Evolutionary conservation across 305 asterid genomes (phyloP), one percentile per base, ranked within the genome.

Genomic region (Ilex paraguariensis): DNA sequence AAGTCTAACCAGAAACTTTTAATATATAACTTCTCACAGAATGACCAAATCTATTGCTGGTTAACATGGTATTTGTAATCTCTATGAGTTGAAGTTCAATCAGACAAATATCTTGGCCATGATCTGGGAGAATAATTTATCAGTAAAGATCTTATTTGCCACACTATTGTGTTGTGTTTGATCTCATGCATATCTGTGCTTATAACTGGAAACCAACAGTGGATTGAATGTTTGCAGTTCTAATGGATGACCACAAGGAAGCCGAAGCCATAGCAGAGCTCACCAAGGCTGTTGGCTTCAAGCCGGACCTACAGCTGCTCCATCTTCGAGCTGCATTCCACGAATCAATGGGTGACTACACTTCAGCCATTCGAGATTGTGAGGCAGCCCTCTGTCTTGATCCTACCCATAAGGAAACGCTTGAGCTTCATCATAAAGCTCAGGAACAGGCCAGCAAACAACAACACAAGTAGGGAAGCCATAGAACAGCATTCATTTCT

Each of bases 261-360:
- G 80, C 78, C 0, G 92, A 85, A 67, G 98, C 98, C 21, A 86
- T 87, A 59, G 66, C 79, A 58, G 98, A 87, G 82, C 95, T 93
- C 17, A 67, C 89, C 8, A 87, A 73, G 74, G 97, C 94, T 64
- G 70, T 93, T 68, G 76, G 87, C 59, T 93, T 85, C 85, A 90
- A 86, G 77, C 90, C 84, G 3, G 98, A 93, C 64, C 76, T 84
- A 36, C 97, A 87, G 64, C 75, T 90, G 65, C 96, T 93, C 64
- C 95, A 90, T 74, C 95, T 93, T 31, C 91, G 97, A 68, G 95
- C 98, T 71, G 96, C 97, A 6, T 93, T 93, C 77, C 83, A 85
- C 21, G 97, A 93, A 54, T 87, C 97, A 10, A 73, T 86, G 71
- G 84, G 95, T 31, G 87, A 93, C 56, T 52, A 48, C 36, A 33